phyloP scores from a whole-genome alignment of 352 stramenopile species.

The Pythium folliculosum region DNA sequence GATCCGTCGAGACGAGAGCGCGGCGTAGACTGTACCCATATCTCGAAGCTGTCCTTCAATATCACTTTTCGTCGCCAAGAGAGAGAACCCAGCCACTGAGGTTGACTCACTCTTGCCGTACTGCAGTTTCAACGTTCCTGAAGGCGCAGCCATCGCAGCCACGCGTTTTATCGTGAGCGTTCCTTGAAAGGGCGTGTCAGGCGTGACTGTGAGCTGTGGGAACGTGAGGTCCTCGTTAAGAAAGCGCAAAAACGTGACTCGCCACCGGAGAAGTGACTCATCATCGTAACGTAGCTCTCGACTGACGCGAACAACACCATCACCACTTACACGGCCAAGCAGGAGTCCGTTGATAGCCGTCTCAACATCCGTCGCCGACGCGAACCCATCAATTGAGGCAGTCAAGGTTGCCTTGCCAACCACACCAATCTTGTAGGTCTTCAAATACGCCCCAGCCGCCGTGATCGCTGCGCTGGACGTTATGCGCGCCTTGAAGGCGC shows the following conservation, averaged over 20 bases:
- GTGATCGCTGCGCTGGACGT: conserved; percentile 34
- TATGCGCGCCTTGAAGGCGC: conserved; percentile 51
- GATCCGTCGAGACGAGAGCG: conserved; percentile 26
- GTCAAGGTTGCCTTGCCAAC: conserved; percentile 14
- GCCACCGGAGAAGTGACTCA: conserved; percentile 46
- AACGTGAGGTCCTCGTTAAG: conserved; percentile 36
- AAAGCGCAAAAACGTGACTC: conserved; percentile 55
- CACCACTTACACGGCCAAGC: conserved; percentile 8
- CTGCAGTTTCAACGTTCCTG: conserved; percentile 37
- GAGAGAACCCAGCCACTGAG: conserved; percentile 15
- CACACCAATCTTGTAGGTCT: conserved; percentile 42
- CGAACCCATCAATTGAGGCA: conserved; percentile 52
- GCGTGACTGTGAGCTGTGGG: conserved; percentile 36
- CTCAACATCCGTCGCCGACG: conserved; percentile 39
- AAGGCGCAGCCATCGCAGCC: conserved; percentile 29
- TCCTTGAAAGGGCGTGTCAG: conserved; percentile 48
- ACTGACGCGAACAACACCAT: conserved; percentile 35
- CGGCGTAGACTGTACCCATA: conserved; percentile 41
- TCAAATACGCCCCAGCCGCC: conserved; percentile 39
- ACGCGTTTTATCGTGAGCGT: conserved; percentile 25
- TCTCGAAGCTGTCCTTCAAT: conserved; percentile 40
- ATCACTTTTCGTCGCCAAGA: conserved; percentile 24
- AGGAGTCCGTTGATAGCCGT: conserved; percentile 46
- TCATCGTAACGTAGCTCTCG: conserved; percentile 35
- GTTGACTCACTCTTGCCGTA: conserved; percentile 38